Conservation (phyloP, 495 filamentous ascomycete genomes). For the Hyaloscypha hepaticicola region DNA sequence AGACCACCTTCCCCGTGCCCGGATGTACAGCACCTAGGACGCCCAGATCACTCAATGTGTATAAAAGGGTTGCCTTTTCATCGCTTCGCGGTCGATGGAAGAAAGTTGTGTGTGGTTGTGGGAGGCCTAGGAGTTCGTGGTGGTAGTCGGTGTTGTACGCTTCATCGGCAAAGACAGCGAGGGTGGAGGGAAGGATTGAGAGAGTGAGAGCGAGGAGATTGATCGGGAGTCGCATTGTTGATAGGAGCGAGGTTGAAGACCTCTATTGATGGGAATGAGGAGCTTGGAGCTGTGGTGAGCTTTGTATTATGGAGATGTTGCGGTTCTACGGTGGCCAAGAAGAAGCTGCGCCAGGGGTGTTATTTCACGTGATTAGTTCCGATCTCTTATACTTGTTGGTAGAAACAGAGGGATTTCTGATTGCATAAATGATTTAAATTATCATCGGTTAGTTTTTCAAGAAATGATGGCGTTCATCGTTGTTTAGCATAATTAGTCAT, state of each 20-base stretch:
- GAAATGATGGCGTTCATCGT: too few relatives aligned
- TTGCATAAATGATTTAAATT: too few relatives aligned
- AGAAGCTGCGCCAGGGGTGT: neutral
- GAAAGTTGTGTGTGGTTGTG: conserved; percentile 81
- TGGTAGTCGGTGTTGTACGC: conserved; percentile 93
- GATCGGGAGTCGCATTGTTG: conserved; percentile 28
- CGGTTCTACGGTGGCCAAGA: neutral
- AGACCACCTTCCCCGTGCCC: conserved; percentile 76
- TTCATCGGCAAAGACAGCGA: conserved; percentile 85
- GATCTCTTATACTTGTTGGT: too few relatives aligned
- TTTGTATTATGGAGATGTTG: neutral
- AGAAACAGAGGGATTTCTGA: too few relatives aligned
- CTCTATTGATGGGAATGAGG: neutral
- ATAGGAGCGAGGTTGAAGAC: neutral
- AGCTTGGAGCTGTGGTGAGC: conserved; percentile 6
- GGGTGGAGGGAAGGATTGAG: conserved; percentile 37
- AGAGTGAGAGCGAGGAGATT: conserved; percentile 29
- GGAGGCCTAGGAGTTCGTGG: conserved; percentile 80
- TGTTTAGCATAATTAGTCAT: neutral
- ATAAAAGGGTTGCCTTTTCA: conserved; percentile 85
- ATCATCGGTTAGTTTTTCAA: too few relatives aligned
- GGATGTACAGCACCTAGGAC: conserved; percentile 89
- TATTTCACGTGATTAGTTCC: conserved; percentile 11
- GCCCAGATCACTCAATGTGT: conserved; percentile 79
- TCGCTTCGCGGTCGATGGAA: conserved; percentile 82